A percentile compares a stretch with the other conserved stretches of the same genome.
These are phyloP conservation scores for Lentinula detonsa DNA, from an alignment of 768 basidiomycete genomes.

Conservation along the genomic window DNA sequence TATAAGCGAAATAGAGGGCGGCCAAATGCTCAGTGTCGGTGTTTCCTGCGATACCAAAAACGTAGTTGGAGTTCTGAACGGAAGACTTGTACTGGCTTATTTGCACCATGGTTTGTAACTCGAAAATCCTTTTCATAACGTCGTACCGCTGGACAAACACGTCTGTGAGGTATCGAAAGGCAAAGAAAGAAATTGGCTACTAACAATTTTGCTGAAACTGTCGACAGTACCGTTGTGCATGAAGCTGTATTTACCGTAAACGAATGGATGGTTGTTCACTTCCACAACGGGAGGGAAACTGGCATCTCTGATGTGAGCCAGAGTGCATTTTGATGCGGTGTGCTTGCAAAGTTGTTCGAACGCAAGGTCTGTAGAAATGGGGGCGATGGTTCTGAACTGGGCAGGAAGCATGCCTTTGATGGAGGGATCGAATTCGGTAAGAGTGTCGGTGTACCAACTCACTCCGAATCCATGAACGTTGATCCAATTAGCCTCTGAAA, in stretches of 20 bases:
- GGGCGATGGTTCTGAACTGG: background rate
- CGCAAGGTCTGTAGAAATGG: background rate
- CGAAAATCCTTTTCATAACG: background rate
- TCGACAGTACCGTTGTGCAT: background rate
- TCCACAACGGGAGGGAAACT: background rate
- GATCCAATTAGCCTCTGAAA: background rate
- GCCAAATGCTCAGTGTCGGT: background rate
- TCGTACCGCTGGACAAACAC: background rate
- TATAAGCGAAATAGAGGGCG: background rate
- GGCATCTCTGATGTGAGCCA: background rate
- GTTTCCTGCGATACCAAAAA: background rate
- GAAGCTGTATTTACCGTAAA: background rate
- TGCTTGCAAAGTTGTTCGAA: background rate
- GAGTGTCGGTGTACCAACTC: background rate
- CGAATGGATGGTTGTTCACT: background rate
- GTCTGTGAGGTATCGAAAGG: background rate
- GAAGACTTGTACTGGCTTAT: background rate
- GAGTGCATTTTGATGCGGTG: background rate
- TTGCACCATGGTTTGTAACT: background rate
- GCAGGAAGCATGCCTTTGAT: background rate
- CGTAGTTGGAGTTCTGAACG: background rate
- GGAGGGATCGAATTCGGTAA: background rate
- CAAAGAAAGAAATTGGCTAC: background rate
- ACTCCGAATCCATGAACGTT: background rate
- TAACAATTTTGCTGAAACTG: background rate